Conservation (phyloP, 345 rosid genomes). For the Eucalyptus albens region DNA sequence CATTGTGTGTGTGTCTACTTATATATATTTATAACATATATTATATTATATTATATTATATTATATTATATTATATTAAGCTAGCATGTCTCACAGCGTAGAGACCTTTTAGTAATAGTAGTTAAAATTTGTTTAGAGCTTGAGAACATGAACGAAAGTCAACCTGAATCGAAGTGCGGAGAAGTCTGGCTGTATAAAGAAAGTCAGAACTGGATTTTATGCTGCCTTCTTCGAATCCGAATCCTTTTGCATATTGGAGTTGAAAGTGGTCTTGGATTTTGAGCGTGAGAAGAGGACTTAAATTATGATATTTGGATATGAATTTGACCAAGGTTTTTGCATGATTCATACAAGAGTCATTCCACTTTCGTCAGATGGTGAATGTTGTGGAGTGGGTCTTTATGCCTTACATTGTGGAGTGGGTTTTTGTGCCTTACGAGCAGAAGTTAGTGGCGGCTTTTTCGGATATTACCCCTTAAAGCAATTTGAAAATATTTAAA, state of each 20-base stretch:
- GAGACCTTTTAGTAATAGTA: neutral
- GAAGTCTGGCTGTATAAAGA: neutral
- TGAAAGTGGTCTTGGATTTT: neutral
- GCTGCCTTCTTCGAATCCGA: neutral
- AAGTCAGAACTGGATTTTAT: neutral
- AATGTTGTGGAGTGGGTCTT: neutral
- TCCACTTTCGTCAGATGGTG: neutral
- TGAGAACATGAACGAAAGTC: neutral
- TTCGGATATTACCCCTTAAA: neutral
- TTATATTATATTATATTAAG: neutral
- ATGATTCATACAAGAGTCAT: neutral
- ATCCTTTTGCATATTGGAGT: neutral
- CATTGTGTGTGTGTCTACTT: neutral
- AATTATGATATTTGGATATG: neutral
- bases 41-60: too few relatives aligned
- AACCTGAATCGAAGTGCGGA: neutral
- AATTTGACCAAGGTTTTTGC: neutral
- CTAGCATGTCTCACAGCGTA: neutral
- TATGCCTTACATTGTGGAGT: neutral
- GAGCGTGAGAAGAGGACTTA: neutral
- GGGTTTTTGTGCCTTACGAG: neutral
- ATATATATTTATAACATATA: too few relatives aligned
- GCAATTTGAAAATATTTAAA: neutral
- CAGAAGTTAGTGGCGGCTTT: neutral
- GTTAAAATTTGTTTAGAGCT: neutral